A percentile compares a stretch with the other conserved stretches of the same genome.
phyloP scores from a whole-genome alignment of 495 filamentous ascomycete genomes.

The Neurospora terricola region DNA sequence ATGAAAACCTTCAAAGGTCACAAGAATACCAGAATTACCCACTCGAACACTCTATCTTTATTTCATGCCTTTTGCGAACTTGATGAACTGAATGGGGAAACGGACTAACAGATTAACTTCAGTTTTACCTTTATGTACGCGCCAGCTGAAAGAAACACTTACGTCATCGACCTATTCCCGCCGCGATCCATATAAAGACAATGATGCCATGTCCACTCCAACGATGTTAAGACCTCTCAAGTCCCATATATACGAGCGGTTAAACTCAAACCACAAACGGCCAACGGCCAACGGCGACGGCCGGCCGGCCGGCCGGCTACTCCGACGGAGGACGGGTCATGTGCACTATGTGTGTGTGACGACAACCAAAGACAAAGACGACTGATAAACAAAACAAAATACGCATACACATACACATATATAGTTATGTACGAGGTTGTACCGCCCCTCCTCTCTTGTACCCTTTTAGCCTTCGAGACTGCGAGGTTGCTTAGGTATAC shows the following conservation, averaged over 20 bases:
- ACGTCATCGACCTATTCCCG: not conserved
- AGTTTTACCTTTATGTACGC: not conserved
- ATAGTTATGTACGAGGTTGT: not conserved
- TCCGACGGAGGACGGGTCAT: not conserved
- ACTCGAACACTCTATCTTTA: slow-evolving; percentile 21
- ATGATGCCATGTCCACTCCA: not conserved
- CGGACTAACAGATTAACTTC: not conserved
- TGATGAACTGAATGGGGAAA: not conserved
- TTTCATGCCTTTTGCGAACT: not conserved
- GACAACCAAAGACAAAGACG: not conserved
- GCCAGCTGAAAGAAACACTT: not conserved
- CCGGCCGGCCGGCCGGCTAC: not conserved
- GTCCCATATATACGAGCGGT: not conserved
- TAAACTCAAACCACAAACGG: not conserved
- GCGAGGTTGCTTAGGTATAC: not conserved
- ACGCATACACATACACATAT: not conserved
- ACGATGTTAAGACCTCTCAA: not conserved
- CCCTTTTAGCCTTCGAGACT: not conserved
- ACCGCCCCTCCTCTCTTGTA: not conserved
- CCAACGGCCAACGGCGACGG: not conserved
- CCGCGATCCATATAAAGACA: not conserved
- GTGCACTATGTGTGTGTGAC: not conserved
- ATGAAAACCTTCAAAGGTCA: slow-evolving; percentile 15
- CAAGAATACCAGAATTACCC: slow-evolving; percentile 48
- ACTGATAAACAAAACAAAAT: not conserved